phyloP scores from a whole-genome alignment of 495 filamentous ascomycete genomes.

The Neurospora sp. region DNA sequence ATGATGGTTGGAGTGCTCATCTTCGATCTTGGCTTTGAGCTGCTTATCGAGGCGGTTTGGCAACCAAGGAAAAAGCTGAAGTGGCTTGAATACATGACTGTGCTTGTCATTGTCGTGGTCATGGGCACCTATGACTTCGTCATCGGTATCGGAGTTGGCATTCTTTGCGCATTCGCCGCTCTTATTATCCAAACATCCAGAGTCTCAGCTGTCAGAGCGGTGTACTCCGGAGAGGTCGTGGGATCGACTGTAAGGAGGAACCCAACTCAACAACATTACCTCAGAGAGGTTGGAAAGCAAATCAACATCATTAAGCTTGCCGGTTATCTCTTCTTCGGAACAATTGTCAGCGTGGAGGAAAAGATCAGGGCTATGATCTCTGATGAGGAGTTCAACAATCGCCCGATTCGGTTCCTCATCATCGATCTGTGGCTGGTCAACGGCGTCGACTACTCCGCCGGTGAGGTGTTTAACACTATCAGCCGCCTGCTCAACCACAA shows the following conservation, averaged over 20 bases:
- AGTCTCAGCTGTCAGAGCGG: conserved; percentile 76
- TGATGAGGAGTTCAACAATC: conserved; percentile 62
- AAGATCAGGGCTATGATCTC: conserved; percentile 71
- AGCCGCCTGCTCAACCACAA: conserved; percentile 66
- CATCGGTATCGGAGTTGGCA: conserved; percentile 81
- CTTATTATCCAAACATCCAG: conserved; percentile 85
- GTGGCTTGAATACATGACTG: conserved; percentile 78
- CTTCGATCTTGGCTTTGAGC: conserved; percentile 84
- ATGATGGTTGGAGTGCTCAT: conserved; percentile 95
- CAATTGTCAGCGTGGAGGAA: conserved; percentile 87
- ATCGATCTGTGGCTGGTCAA: conserved; percentile 83
- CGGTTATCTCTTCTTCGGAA: conserved; percentile 93
- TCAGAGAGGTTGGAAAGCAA: conserved; percentile 76
- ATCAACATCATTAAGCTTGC: conserved; percentile 83
- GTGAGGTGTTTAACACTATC: conserved; percentile 87
- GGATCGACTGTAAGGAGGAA: conserved; percentile 88
- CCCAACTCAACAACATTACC: conserved; percentile 75
- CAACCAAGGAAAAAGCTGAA: conserved; percentile 81
- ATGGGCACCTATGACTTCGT: conserved; percentile 98
- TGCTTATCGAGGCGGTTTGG: conserved; percentile 78
- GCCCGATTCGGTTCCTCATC: conserved; percentile 82
- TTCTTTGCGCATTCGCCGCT: conserved; percentile 81
- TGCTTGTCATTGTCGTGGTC: conserved; percentile 82
- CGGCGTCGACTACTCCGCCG: conserved; percentile 89
- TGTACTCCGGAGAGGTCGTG: conserved; percentile 75